Base-by-base conservation (phyloP, 1,284 basidiomycete species). In the Hemileia vastatrix region DNA sequence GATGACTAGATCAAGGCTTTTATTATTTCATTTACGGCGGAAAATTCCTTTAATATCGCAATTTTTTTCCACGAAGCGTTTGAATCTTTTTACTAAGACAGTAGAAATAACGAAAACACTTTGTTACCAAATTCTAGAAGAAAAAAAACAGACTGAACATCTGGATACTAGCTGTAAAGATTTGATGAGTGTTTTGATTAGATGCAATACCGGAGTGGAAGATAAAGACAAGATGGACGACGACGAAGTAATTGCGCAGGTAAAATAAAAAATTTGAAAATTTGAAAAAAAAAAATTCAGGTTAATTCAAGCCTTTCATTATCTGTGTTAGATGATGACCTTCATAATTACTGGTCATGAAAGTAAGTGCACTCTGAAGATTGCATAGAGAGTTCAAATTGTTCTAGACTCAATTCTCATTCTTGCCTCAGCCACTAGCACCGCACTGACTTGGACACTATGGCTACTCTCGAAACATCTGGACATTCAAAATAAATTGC, bases 371-470 rank as follows among this genome's bases (percentile, higher is more conserved):
- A 18, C 32, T 32, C 2, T 33, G 3, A 33, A 3, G 13, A n/a
- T 49, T 49, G 1, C 19, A 49, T 13, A 9, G 11, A 15, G 9
- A 9, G 21, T 2, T 49, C 11, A 13, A 13, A 49, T 15, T 21
- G 21, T 21, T 49, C 19, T 3, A 15, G 9, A 9, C 15, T 43
- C 15, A 51, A 51, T 6, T 43, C 15, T 8, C 36, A 43, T n/a
- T 43, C 36, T 43, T 6, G 8, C 6, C 15, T 27, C 11, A 53
- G 51, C 89, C 0, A 86, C 83, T 0, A 83, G 82, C 0, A 84
- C 83, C 0, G 83, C 85, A 0, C 77, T 87, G 0, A 82, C 84
- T 3, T 91, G 87, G 87, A 83, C 81, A 62, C 77, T 89, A 1
- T 85, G 84, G 71, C 81, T 82, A 24, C 82, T 90, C 19, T 78